Evolutionary conservation across 257 asterid genomes (phyloP).

Genomic region (Primulina eburnea): DNA sequence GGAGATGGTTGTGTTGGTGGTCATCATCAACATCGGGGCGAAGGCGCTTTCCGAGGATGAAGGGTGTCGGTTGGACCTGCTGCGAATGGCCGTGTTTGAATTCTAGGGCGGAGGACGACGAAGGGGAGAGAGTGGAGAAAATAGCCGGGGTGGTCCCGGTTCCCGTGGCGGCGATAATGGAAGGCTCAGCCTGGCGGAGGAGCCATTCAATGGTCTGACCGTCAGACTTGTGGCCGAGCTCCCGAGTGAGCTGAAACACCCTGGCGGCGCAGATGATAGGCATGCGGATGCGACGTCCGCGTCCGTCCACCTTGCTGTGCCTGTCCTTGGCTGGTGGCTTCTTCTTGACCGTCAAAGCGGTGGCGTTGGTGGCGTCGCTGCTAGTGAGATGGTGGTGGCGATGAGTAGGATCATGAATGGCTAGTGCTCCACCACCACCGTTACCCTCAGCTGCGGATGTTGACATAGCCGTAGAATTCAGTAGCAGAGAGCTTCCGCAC

Average conservation of each 20-base stretch:
- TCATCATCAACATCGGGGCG: constrained; percentile 63
- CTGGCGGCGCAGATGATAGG: constrained; percentile 97
- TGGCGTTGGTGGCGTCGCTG: constrained; percentile 9
- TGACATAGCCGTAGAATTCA: constrained; percentile 28
- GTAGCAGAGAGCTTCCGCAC: not conserved
- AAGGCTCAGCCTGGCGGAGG: constrained; percentile 96
- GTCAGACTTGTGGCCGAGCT: constrained; percentile 94
- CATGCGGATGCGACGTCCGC: constrained; percentile 97
- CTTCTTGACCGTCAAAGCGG: constrained; percentile 52
- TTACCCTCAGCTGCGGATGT: constrained; percentile 44
- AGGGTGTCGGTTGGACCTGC: constrained; percentile 66
- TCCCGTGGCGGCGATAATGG: constrained; percentile 93
- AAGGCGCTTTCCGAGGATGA: constrained; percentile 82
- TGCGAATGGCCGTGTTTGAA: constrained; percentile 56
- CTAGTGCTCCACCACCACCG: constrained; percentile 25
- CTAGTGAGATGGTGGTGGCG: constrained; percentile 29
- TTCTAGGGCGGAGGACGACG: constrained; percentile 51
- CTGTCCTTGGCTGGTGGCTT: constrained; percentile 93
- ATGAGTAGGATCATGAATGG: constrained; percentile 37
- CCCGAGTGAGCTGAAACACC: constrained; percentile 91
- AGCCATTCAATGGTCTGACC: constrained; percentile 98
- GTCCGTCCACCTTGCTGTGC: constrained; percentile 93
- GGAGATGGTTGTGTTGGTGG: constrained; percentile 34
- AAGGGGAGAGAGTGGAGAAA: constrained; percentile 61
- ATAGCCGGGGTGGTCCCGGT: constrained; percentile 91